These are phyloP conservation scores for Penicillium sp. DNA, from an alignment of 2,329 filamentous ascomycete species.

Conservation along the genomic window DNA sequence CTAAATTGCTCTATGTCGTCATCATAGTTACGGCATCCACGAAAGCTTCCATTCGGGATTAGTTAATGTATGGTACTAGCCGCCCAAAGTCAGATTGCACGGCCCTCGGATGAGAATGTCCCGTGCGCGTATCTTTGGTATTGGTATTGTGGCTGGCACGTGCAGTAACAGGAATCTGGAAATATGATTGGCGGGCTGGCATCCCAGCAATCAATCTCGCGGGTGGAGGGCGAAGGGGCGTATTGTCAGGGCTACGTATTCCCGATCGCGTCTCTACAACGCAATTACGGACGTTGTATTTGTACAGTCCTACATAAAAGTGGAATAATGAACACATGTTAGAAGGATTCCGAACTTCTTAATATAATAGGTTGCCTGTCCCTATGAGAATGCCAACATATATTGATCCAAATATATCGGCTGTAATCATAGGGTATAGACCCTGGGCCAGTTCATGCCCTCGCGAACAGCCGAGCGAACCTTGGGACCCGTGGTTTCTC, in stretches of 20 bases:
- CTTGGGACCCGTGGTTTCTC: background rate
- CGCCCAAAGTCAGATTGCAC: background rate
- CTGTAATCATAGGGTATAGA: background rate
- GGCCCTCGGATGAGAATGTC: background rate
- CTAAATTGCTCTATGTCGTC: background rate
- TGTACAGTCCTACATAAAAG: background rate
- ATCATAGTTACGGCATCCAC: background rate
- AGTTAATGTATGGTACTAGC: background rate
- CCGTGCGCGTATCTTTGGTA: slow-evolving; percentile 3
- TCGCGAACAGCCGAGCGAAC: background rate
- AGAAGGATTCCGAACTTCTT: background rate
- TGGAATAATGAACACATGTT: background rate
- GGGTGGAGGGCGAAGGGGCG: background rate
- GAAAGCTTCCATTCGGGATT: background rate
- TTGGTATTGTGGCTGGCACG: slow-evolving; percentile 7
- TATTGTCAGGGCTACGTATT: slow-evolving; percentile 9
- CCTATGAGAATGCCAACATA: background rate
- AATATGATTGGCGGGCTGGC: slow-evolving; percentile 18
- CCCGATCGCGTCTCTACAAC: background rate
- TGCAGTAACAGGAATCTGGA: background rate
- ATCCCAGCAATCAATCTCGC: slow-evolving; percentile 18
- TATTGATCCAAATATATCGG: background rate
- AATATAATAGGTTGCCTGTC: background rate
- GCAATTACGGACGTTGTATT: background rate
- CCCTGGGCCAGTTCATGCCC: background rate